phyloP scores from a whole-genome alignment of 2,329 filamentous ascomycete species.

The Neodidymelliopsis sp. region DNA sequence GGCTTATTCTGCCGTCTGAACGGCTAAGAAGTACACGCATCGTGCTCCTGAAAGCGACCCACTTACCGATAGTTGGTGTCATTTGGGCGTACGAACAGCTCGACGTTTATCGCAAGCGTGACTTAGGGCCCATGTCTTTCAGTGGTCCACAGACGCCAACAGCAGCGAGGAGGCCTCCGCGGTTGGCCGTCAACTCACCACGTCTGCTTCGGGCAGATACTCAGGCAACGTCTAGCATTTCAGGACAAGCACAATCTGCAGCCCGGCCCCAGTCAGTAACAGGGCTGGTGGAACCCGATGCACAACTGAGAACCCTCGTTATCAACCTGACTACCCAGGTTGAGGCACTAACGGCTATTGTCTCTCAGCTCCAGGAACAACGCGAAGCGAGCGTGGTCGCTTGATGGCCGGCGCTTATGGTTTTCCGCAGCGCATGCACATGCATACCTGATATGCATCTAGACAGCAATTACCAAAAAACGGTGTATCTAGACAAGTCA shows the following conservation, averaged over 20 bases:
- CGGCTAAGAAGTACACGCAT: slow-evolving; percentile 69
- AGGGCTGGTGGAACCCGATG: slow-evolving; percentile 37
- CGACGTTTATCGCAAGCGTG: slow-evolving; percentile 31
- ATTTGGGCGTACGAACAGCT: slow-evolving; percentile 72
- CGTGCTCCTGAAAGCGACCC: slow-evolving; percentile 65
- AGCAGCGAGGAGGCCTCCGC: slow-evolving; percentile 35
- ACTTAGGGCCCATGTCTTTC: slow-evolving; percentile 34
- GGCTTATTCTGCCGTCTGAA: slow-evolving; percentile 71
- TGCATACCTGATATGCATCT: neutral
- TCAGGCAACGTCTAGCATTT: slow-evolving; percentile 30
- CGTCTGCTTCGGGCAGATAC: slow-evolving; percentile 36
- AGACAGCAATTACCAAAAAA: slow-evolving; percentile 7
- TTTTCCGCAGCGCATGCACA: slow-evolving; percentile 26
- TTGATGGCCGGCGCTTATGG: slow-evolving; percentile 49
- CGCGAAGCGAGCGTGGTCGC: slow-evolving; percentile 41
- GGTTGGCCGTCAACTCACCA: slow-evolving; percentile 44
- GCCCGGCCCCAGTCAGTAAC: slow-evolving; percentile 25
- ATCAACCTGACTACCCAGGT: slow-evolving; percentile 50
- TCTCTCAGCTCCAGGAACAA: slow-evolving; percentile 49
- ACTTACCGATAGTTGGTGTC: slow-evolving; percentile 71
- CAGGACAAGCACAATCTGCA: slow-evolving; percentile 23
- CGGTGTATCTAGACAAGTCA: slow-evolving; percentile 1
- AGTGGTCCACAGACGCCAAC: slow-evolving; percentile 44
- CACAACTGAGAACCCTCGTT: slow-evolving; percentile 48
- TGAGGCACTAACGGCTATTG: slow-evolving; percentile 50